These are phyloP conservation scores for Puccinia horiana DNA, from an alignment of 1,284 basidiomycete species.

Conservation along the genomic window DNA sequence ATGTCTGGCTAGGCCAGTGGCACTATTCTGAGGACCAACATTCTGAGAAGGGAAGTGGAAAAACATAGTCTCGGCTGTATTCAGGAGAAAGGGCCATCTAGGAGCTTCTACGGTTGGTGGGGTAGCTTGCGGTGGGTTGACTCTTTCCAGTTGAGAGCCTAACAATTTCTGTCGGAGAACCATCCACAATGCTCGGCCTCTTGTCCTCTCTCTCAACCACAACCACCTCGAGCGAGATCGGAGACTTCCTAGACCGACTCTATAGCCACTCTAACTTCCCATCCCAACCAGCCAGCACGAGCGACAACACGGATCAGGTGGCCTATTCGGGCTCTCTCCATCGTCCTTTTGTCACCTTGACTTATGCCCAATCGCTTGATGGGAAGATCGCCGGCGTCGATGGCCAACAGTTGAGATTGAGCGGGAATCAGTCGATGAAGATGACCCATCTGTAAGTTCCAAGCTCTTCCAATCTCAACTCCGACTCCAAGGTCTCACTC, in stretches of 20 bases:
- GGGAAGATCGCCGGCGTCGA: constrained; percentile 80
- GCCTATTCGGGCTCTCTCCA: constrained; percentile 6
- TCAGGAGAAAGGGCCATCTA: too few species aligned
- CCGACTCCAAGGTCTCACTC: constrained; percentile 67
- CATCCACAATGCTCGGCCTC: constrained; percentile 9
- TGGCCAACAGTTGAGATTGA: constrained; percentile 76
- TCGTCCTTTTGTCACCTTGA: constrained; percentile 68
- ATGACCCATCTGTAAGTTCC: constrained; percentile 84
- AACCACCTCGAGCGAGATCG: constrained; percentile 29
- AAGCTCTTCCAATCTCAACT: neutral
- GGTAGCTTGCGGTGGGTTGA: too few species aligned
- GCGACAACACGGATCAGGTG: neutral
- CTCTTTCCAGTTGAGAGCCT: too few species aligned
- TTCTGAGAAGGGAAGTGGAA: too few species aligned
- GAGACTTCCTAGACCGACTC: constrained; percentile 30
- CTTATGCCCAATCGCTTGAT: constrained; percentile 93
- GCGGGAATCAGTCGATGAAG: constrained; percentile 80
- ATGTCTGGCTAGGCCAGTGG: too few species aligned
- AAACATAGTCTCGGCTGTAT: too few species aligned
- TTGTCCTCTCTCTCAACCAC: constrained; percentile 13
- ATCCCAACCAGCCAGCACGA: neutral
- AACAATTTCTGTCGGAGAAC: neutral
- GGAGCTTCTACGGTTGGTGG: too few species aligned
- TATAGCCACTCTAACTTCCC: constrained; percentile 18
- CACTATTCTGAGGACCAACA: too few species aligned